Conservation (phyloP, 2,329 filamentous ascomycete species). For the Fusarium paranaense region DNA sequence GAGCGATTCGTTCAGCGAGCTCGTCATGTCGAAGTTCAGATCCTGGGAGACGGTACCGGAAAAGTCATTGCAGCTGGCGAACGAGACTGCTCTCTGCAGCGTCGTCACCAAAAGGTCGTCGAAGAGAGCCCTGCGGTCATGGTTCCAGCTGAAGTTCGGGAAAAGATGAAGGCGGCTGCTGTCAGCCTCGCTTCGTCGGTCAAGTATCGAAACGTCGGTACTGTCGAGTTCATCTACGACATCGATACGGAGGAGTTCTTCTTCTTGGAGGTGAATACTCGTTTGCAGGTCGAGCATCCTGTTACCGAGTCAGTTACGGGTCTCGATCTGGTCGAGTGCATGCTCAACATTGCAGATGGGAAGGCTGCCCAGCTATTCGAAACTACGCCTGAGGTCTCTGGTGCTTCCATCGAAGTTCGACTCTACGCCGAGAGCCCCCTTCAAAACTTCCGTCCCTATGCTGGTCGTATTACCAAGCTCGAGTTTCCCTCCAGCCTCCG, state of each 20-base stretch:
- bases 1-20: conserved; percentile 56
- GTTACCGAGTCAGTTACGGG: conserved; percentile 80
- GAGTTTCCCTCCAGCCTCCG: conserved; percentile 65
- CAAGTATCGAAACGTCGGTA: conserved; percentile 56
- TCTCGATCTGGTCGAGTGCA: conserved; percentile 74
- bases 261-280: conserved; percentile 62
- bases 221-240: conserved; percentile 60
- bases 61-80: conserved; percentile 56
- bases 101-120: conserved; percentile 64
- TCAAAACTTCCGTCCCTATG: conserved; percentile 67
- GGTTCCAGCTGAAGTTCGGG: conserved; percentile 45
- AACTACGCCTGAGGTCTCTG: conserved; percentile 13
- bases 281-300: conserved; percentile 63
- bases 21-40: conserved; percentile 63
- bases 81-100: conserved; percentile 63
- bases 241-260: conserved; percentile 52
- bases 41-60: conserved; percentile 59
- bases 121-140: conserved; percentile 58
- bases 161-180: conserved; percentile 53
- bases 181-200: conserved; percentile 50
- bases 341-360: conserved; percentile 50
- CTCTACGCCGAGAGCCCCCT: conserved; percentile 65
- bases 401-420: conserved; percentile 53
- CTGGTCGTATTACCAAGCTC: conserved; percentile 69
- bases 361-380: conserved; percentile 33